Percentiles rank a stretch among this genome's conserved stretches.
phyloP scores from a whole-genome alignment of 768 basidiomycete species.

The Amanita pallidorosea region DNA sequence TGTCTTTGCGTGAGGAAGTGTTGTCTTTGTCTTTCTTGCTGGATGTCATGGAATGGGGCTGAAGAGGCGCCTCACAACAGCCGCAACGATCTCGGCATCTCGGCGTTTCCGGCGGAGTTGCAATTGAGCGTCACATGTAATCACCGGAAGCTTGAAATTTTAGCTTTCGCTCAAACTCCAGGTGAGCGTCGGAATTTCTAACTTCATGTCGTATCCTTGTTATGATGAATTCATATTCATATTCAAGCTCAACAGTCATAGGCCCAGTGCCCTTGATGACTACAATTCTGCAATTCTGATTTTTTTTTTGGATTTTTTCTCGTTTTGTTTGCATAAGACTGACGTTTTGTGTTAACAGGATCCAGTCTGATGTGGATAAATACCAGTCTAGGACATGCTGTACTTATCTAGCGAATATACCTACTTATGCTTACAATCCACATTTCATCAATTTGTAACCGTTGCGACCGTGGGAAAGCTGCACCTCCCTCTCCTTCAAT shows the following conservation, averaged over 20 bases:
- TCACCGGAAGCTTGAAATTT: no score
- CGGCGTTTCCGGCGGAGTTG: conserved; percentile 14
- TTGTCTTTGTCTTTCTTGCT: conserved; percentile 14
- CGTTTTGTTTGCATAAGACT: background rate
- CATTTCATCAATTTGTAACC: no score
- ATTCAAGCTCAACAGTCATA: conserved; percentile 56
- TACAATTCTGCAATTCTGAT: conserved; percentile 43
- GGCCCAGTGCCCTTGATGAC: conserved; percentile 33
- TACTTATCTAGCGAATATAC: no score
- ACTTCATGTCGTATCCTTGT: background rate
- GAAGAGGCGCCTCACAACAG: background rate
- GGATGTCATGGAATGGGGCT: conserved; percentile 9
- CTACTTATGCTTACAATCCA: no score
- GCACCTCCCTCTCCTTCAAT: no score
- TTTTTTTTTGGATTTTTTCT: conserved; percentile 3
- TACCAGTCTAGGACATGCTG: background rate
- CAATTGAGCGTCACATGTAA: no score
- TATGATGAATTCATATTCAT: conserved; percentile 45
- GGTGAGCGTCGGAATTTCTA: background rate
- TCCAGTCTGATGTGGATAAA: background rate
- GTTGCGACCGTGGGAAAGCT: no score
- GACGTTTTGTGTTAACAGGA: conserved; percentile 3
- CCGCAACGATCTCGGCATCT: background rate
- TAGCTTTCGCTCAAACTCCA: background rate
- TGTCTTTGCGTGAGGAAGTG: conserved; percentile 23